These are phyloP conservation scores for Amanita phalloides DNA, from an alignment of 768 basidiomycete species.

Conservation along the genomic window DNA sequence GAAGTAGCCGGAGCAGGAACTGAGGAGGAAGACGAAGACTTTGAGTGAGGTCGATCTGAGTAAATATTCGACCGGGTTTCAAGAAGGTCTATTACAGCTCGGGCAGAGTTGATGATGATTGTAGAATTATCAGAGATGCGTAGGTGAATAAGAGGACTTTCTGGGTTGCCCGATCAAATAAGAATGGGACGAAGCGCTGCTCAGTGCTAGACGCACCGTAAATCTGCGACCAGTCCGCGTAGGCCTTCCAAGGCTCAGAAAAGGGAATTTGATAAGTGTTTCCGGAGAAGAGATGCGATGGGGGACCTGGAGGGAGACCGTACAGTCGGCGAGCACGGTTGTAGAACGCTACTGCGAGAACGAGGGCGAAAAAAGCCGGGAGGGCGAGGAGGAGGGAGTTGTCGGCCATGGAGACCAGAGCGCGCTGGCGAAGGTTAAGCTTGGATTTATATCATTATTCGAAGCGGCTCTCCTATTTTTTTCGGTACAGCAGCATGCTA, in stretches of 20 bases:
- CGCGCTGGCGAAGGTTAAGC: neutral
- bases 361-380: slow-evolving; percentile 3
- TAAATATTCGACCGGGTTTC: slow-evolving; percentile 36
- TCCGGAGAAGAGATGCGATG: neutral
- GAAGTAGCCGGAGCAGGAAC: neutral
- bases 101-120: slow-evolving; percentile 35
- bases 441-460: neutral
- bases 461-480: too few species aligned
- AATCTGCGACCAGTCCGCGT: slow-evolving; percentile 5
- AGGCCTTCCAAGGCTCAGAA: slow-evolving; percentile 5
- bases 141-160: slow-evolving; percentile 31
- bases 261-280: slow-evolving; percentile 18
- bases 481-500: too few species aligned
- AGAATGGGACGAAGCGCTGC: neutral
- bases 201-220: slow-evolving; percentile 21
- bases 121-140: slow-evolving; percentile 25
- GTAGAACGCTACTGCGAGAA: slow-evolving; percentile 14
- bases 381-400: neutral
- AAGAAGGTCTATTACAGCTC: slow-evolving; percentile 32
- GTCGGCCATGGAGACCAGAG: neutral
- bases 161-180: neutral
- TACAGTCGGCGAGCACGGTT: slow-evolving; percentile 11
- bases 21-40: slow-evolving; percentile 10
- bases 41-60: slow-evolving; percentile 32
- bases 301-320: slow-evolving; percentile 10